phyloP scores from a whole-genome alignment of 108 stramenopile species.

The Fistulifera solaris region DNA sequence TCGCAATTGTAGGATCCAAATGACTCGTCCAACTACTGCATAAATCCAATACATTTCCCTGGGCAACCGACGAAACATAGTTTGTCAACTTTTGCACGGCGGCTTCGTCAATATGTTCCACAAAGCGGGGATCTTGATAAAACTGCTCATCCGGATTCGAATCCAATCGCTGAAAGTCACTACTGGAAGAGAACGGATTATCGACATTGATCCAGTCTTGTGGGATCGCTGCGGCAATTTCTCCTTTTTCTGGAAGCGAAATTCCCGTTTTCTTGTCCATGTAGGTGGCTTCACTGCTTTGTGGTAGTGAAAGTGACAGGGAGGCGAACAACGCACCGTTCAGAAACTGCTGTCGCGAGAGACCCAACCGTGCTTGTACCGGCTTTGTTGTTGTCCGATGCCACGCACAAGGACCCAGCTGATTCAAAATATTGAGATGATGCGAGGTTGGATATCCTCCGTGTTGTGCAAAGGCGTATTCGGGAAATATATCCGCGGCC shows the following conservation, averaged over 20 bases:
- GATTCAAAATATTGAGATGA: conserved; percentile 50
- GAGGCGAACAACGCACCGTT: too few relatives aligned
- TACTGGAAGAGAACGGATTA: conserved; percentile 38
- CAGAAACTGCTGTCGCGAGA: too few relatives aligned
- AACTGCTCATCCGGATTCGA: conserved; percentile 53
- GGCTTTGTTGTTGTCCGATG: conserved; percentile 61
- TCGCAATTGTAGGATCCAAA: conserved; percentile 20
- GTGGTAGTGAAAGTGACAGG: too few relatives aligned
- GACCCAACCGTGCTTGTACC: conserved; percentile 16
- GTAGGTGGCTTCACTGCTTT: conserved; percentile 22
- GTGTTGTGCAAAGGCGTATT: conserved; percentile 51
- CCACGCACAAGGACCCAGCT: conserved; percentile 40
- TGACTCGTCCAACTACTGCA: conserved; percentile 87
- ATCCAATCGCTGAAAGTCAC: conserved; percentile 52
- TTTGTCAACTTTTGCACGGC: conserved; percentile 62
- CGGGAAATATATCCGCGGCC: conserved; percentile 35
- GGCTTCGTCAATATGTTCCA: conserved; percentile 75
- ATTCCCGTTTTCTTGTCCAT: conserved; percentile 67
- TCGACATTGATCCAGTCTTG: conserved; percentile 51
- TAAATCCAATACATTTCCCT: conserved; percentile 48
- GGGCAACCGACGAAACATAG: conserved; percentile 43
- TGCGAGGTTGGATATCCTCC: conserved; percentile 43
- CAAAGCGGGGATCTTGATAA: conserved; percentile 69
- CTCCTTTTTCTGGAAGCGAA: conserved; percentile 57
- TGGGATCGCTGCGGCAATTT: conserved; percentile 66